Evolutionary conservation across 768 basidiomycete species (phyloP), one percentile per base, ranked within the genome.

Genomic region (Fibroporia radiculosa): DNA sequence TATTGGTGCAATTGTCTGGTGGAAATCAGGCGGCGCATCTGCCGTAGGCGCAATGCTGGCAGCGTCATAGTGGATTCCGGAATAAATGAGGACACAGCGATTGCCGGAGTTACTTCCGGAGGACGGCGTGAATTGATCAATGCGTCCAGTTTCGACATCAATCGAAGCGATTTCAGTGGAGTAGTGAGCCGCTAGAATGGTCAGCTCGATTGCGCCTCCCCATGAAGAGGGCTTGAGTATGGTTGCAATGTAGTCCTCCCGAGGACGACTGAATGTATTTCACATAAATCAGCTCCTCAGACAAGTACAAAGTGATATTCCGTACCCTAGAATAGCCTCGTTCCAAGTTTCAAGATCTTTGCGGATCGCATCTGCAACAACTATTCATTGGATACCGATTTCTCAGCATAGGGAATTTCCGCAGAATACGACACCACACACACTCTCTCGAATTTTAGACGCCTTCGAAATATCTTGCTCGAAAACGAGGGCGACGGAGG

Each of bases 21-120:
- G 93, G 76, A 93, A 99, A 47, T 88, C 92, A 22, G 68, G 58
- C 0, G 89, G 87, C 2, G 85, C 88, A 36, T 81, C 80, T 7
- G 70, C 67, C 62, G 77, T 71, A 0, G 91, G 96, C 13, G 93
- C 80, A 31, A 93, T 66, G 0, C 87, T 82, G 4, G 84, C 78
- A 7, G 89, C 89, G 62, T 99, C 95, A 63, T 99, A 99, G 62
- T 98, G 93, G 36, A 97, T 96, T 2, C 95, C 95, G 0, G 88
- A 91, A 66, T 98, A 98, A 3, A 97, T 71, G n/a, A 97, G 58
- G 12, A 96, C 62, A 46, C 80, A 64, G 56, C 63, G 61, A 43
- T 63, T 61, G 1, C 61, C 69, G 20, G 55, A 62, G 48, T 66
- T 62, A 10, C 53, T 53, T n/a, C 59, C 66, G 11, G 70, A 65